Conservation (phyloP, 495 filamentous ascomycete genomes). For the Neurospora terricola region DNA sequence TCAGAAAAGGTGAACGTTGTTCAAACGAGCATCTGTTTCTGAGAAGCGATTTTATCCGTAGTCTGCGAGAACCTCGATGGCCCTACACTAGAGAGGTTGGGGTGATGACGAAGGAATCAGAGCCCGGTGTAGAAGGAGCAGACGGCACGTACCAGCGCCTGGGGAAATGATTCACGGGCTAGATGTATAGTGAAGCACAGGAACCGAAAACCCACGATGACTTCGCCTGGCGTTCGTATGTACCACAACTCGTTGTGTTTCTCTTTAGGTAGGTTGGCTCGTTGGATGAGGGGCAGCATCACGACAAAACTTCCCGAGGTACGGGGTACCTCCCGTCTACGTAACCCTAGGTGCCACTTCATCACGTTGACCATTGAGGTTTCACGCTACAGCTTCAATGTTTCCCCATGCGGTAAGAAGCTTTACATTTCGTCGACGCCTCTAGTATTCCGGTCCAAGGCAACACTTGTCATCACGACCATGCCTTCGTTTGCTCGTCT, state of each 20-base stretch:
- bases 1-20: background rate
- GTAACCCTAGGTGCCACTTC: background rate
- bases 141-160: conserved; percentile 7
- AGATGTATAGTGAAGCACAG: background rate
- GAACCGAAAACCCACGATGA: background rate
- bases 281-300: background rate
- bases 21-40: background rate
- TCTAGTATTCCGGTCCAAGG: background rate
- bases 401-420: background rate
- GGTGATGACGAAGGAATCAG: background rate
- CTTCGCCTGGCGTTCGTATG: background rate
- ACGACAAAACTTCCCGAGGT: background rate
- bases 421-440: background rate
- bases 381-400: background rate
- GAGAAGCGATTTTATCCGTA: background rate
- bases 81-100: background rate
- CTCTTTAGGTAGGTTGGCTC: background rate
- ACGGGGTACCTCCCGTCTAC: background rate
- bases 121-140: background rate
- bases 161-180: conserved; percentile 20
- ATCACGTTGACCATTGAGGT: background rate
- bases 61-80: background rate
- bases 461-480: background rate
- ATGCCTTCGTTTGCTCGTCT: background rate
- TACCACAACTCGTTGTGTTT: background rate